Evolutionary conservation across 129 eudicot species (phyloP).

Genomic region (Lactuca sativa): DNA sequence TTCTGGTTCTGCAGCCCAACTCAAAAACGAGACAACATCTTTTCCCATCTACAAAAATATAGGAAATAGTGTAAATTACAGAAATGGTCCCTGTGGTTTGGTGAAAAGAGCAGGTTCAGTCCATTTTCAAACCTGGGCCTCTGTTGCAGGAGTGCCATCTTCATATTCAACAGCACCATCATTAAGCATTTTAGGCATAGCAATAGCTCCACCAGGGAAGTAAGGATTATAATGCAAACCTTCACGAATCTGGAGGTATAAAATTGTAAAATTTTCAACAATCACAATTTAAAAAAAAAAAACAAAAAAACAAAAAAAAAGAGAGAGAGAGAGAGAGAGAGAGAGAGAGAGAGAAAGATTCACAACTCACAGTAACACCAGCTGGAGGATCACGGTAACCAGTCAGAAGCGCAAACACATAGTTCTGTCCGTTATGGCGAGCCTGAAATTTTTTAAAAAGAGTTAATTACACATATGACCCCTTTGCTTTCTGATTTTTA

Average conservation of each 20-base stretch:
- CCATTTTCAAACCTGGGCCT: conserved; percentile 66
- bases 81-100: too few species aligned
- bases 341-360: too few species aligned
- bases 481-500: too few species aligned
- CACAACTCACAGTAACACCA: conserved; percentile 68
- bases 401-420: conserved; percentile 85
- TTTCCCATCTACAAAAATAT: conserved; percentile 67
- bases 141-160: conserved; percentile 97
- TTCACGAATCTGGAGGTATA: conserved; percentile 60
- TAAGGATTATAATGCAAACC: conserved; percentile 95
- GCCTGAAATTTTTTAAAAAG: conserved; percentile 41
- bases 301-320: too few species aligned
- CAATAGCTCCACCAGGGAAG: conserved; percentile 99
- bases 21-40: conserved; percentile 72
- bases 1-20: conserved; percentile 99
- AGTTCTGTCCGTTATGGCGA: conserved; percentile 91
- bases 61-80: too few species aligned
- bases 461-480: background rate
- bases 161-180: conserved; percentile 98
- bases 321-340: too few species aligned
- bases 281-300: background rate
- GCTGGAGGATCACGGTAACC: conserved; percentile 98
- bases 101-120: too few species aligned
- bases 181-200: conserved; percentile 97
- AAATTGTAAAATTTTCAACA: too few species aligned